Conservation (phyloP, 441 rosid genomes). For the Mallotus repandus region DNA sequence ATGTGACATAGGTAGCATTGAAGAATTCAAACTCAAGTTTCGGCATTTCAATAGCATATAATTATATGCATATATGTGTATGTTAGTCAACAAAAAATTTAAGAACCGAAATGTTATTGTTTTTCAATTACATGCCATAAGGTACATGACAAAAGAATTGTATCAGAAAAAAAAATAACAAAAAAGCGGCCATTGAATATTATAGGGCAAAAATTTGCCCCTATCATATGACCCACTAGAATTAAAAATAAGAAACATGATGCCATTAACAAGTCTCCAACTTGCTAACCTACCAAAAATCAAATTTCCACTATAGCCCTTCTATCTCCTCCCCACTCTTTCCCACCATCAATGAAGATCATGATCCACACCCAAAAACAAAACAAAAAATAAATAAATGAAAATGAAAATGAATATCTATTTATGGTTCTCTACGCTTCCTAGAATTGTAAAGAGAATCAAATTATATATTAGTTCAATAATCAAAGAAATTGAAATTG, state of each 20-base stretch:
- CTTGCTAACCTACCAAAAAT: conserved; percentile 33
- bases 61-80: background rate
- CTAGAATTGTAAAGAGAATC: background rate
- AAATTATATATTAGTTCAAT: conserved; percentile 23
- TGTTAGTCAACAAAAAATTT: background rate
- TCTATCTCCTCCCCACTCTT: background rate
- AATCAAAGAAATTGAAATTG: conserved; percentile 39
- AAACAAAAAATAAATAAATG: background rate
- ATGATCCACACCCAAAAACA: background rate
- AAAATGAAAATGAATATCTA: background rate
- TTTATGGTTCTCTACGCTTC: background rate
- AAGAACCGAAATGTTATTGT: conserved; percentile 12
- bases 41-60: background rate
- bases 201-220: conserved; percentile 12
- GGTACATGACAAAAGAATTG: conserved; percentile 24
- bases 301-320: conserved; percentile 25
- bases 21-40: background rate
- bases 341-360: background rate
- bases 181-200: background rate
- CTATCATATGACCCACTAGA: conserved; percentile 26
- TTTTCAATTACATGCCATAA: conserved; percentile 17
- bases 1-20: background rate
- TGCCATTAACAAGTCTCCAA: conserved; percentile 33
- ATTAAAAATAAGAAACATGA: conserved; percentile 17
- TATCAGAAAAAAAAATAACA: background rate